A percentile compares a stretch with the other conserved stretches of the same genome.
phyloP scores from a whole-genome alignment of 495 filamentous ascomycete genomes.

The Penicillium odoratum region DNA sequence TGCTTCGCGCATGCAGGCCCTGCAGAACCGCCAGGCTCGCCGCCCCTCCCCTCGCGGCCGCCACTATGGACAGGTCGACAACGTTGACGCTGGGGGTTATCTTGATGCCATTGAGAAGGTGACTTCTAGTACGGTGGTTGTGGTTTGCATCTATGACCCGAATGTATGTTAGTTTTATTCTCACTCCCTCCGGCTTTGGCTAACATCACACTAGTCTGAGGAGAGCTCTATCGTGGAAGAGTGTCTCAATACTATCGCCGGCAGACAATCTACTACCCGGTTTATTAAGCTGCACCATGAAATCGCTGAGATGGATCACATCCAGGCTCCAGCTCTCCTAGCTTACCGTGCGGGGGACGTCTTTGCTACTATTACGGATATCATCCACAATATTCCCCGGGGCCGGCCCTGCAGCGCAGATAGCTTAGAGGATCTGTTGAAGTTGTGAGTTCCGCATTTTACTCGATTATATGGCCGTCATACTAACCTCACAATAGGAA shows the following conservation, averaged over 20 bases:
- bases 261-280: constrained; percentile 65
- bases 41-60: constrained; percentile 68
- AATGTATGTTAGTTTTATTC: constrained; percentile 58
- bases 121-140: constrained; percentile 76
- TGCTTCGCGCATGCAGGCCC: constrained; percentile 70
- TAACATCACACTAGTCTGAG: constrained; percentile 55
- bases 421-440: constrained; percentile 61
- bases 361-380: constrained; percentile 83
- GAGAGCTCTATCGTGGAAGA: constrained; percentile 76
- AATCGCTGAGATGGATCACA: constrained; percentile 93
- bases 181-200: constrained; percentile 20
- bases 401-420: constrained; percentile 58
- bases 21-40: constrained; percentile 58
- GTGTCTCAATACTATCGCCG: constrained; percentile 70
- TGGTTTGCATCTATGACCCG: constrained; percentile 92
- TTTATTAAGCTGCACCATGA: constrained; percentile 91
- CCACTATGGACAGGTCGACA: constrained; percentile 73
- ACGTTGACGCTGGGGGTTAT: constrained; percentile 87
- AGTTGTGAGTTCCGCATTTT: constrained; percentile 45
- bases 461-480: not conserved
- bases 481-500: constrained; percentile 23
- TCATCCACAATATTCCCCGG: constrained; percentile 80
- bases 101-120: constrained; percentile 94
- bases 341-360: constrained; percentile 88
- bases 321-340: constrained; percentile 82